Evolutionary conservation across 371 early-diverging fungal species (phyloP), one percentile per base, ranked within the genome.

Genomic region (Actinomucor elegans): DNA sequence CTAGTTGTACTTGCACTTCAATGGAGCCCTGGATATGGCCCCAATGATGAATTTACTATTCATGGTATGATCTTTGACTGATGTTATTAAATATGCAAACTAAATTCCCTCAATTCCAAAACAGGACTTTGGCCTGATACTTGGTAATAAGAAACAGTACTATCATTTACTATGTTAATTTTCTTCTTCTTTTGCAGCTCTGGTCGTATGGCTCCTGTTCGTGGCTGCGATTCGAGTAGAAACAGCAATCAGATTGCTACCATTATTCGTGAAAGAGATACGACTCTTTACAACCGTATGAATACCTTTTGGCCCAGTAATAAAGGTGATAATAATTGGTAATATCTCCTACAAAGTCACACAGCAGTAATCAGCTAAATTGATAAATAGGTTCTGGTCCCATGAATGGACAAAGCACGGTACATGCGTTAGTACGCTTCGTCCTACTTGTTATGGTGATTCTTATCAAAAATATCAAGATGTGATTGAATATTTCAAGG

Each of bases 241-340:
- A 57, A 68, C 5, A 81, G 83, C 56, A 60, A 64, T 27, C 67
- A 82, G 43, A 69, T 87, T 24, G 75, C 60, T 20, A 44, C 58
- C 12, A 78, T 84, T 23, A 52, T 89, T 17, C 46, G 59, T 3
- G 29, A 26, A 3, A 46, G 32, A 12, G 65, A 76, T 52, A 36
- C 57, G 5, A 57, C 73, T 2, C 73, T 92, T 28, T 54, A 79
- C 32, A 42, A 67, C 23, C 59, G 81, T 7, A 77, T 91, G 87
- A 66, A 74, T 59, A 82, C 73, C 4, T 86, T 81, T 54, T 93
- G 94, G 94, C 78, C 88, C 23, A 86, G 87, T 8, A 81, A 87
- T 66, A 82, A 74, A 44, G 85, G 85, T 35, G 71, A 79, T 36
- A 60, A 66, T 37, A 61, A 61, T 36, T 31, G 45, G 56, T 51